Base-by-base conservation (phyloP, 73 alveolate genomes). In the Paraurostyla sp. region DNA sequence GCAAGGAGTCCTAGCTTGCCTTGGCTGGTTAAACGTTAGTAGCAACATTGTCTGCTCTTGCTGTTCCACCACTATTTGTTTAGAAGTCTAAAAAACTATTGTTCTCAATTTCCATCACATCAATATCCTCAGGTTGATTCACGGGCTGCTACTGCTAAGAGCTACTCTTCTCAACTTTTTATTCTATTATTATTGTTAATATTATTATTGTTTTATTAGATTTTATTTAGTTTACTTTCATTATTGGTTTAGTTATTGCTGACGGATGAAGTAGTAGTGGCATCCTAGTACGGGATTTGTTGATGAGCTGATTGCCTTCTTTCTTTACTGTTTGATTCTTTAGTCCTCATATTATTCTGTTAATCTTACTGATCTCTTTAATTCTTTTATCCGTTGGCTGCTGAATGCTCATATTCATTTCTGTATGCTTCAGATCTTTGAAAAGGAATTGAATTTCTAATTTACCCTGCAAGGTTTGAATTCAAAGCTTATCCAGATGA, bases 371-470 rank as follows among this genome's bases (percentile, higher is more conserved):
- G 25, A 27, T 13, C 23, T 18, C 6, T 78, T 36, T 13, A 78
- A 23, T 32, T 51, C 50, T 78, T 27, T n/a, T 23, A 9, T 18
- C 7, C 78, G n/a, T 25, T 35, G n/a, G n/a, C 45, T 42, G 45
- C 9, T 38, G 29, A 36, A 7, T 69, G 32, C 25, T 78, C 78
- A 25, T 40, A 54, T 51, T 78, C 89, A 45, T 43, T 49, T 48
- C 40, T 49, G 46, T 43, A 73, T 3, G 86, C 65, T 2, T 43
- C 65, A 6, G 86, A 73, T 73, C 86, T 73, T 25, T 49, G 41
- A 62, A 78, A 78, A 4, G 89, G 89, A 9, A 78, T 46, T 0
- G 89, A 78, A 36, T 54, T 78, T 54, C 89, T 78, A 2, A 78
- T 54, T 54, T 78, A 27, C 6, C 80, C 76, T 20, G 78, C 89